Evolutionary conservation across 169 alveolate species (phyloP).

Genomic region (Plasmodium gonderi): DNA sequence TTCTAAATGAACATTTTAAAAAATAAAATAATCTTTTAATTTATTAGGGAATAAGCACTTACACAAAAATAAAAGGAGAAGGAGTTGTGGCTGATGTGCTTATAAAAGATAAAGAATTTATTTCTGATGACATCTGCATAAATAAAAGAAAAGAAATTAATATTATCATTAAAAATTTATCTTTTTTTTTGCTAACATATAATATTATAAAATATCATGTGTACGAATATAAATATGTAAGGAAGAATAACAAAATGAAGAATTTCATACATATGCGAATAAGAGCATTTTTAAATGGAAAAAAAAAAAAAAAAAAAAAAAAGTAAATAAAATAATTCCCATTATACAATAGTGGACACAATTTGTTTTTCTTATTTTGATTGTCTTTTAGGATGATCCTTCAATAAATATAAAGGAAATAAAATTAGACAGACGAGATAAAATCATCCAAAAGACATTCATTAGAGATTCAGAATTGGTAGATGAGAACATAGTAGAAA

Average conservation of each 20-base stretch:
- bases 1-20: neutral
- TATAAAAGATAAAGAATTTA: constrained; percentile 51
- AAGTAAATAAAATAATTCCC: neutral
- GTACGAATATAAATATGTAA: constrained; percentile 59
- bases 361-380: neutral
- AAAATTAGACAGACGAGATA: constrained; percentile 10
- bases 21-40: constrained; percentile 6
- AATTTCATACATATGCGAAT: neutral
- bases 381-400: constrained; percentile 11
- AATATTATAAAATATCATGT: constrained; percentile 50
- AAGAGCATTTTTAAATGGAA: neutral
- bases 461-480: constrained; percentile 22
- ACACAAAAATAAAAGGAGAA: constrained; percentile 51
- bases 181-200: constrained; percentile 42
- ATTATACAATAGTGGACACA: neutral
- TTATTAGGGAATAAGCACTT: constrained; percentile 50
- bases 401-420: constrained; percentile 20
- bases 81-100: constrained; percentile 61
- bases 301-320: neutral
- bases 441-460: constrained; percentile 41
- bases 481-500: constrained; percentile 43
- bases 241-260: neutral
- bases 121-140: constrained; percentile 36
- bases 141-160: constrained; percentile 40
- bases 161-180: constrained; percentile 31